A percentile compares a stretch with the other conserved stretches of the same genome.
Evolutionary conservation across 305 asterid species (phyloP).

Genomic region (Stenogyne calaminthoides): DNA sequence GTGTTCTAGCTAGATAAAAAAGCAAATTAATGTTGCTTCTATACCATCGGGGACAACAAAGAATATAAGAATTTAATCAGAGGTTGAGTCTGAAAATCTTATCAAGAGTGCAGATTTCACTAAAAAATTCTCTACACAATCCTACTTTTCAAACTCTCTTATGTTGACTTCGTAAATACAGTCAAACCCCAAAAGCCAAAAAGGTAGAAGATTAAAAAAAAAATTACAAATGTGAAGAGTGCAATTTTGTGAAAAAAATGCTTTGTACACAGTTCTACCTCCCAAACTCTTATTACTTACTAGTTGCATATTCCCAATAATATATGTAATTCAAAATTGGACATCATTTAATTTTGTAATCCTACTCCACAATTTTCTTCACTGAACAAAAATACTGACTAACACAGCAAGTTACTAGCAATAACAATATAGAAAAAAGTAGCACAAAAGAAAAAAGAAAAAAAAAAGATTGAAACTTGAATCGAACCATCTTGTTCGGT

Average conservation of each 20-base stretch:
- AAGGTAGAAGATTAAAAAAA: not conserved
- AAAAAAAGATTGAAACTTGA: not conserved
- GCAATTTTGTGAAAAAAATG: not conserved
- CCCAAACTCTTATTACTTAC: not conserved
- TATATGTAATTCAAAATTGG: not conserved
- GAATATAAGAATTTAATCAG: not conserved
- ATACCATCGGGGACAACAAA: not conserved
- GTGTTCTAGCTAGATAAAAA: not conserved
- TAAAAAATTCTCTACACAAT: not conserved
- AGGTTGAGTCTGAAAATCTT: not conserved
- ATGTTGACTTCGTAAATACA: too few species aligned
- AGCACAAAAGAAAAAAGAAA: not conserved
- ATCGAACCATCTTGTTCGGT: not conserved
- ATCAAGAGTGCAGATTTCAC: not conserved
- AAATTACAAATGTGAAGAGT: not conserved
- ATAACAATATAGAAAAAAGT: not conserved
- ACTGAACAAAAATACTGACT: not conserved
- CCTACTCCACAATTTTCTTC: not conserved
- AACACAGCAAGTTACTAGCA: not conserved
- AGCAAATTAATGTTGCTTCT: not conserved
- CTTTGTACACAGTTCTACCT: not conserved
- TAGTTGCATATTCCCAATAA: not conserved
- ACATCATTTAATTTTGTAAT: not conserved
- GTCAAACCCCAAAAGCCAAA: not conserved
- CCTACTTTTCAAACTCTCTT: not conserved